These are phyloP conservation scores for Handroanthus guayacan DNA, from an alignment of 257 asterid genomes.

Conservation along the genomic window DNA sequence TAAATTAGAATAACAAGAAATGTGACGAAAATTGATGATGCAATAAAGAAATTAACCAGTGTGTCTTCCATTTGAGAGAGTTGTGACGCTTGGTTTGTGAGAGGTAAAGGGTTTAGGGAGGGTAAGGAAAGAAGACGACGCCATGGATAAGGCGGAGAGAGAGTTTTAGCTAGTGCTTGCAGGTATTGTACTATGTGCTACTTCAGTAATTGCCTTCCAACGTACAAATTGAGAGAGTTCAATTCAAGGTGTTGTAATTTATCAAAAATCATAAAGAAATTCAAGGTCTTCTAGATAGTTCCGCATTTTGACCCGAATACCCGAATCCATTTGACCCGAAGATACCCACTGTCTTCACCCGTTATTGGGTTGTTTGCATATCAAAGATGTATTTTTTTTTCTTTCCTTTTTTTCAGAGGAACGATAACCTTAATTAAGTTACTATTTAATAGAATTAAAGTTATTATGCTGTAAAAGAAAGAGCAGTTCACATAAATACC, in stretches of 20 bases:
- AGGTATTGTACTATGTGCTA: neutral
- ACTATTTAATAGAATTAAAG: no score
- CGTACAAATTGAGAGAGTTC: constrained; percentile 17
- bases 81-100: constrained; percentile 43
- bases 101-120: constrained; percentile 56
- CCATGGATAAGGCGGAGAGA: constrained; percentile 71
- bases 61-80: constrained; percentile 42
- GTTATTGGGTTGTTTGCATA: no score
- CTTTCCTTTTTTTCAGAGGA: no score
- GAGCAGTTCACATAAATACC: no score
- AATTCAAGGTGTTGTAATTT: constrained; percentile 1
- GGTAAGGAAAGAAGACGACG: constrained; percentile 56
- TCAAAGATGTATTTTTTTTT: no score
- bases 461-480: no score
- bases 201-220: neutral
- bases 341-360: no score
- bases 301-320: constrained; percentile 13
- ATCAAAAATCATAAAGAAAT: no score
- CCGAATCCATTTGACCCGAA: neutral
- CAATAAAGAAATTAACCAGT: constrained; percentile 38
- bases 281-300: constrained; percentile 17
- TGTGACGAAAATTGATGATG: neutral
- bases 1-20: constrained; percentile 17
- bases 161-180: neutral
- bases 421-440: no score